Conservation (phyloP, 371 early-diverging fungal genomes). For the Mucor piriformis region DNA sequence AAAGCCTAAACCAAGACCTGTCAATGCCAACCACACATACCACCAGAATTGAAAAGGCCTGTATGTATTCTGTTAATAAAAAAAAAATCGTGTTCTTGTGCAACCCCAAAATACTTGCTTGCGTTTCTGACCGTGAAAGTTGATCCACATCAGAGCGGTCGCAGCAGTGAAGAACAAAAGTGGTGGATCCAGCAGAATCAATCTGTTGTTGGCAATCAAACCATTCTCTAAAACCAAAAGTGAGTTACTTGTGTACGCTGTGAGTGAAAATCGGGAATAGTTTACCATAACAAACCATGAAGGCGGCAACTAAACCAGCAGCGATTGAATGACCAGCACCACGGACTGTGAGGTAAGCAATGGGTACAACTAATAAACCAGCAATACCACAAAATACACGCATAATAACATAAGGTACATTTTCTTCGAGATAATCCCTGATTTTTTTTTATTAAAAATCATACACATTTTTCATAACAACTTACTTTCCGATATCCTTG, state of each 20-base stretch:
- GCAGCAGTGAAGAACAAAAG: conserved; percentile 83
- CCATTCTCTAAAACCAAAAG: conserved; percentile 93
- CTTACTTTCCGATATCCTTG: conserved; percentile 85
- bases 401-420: conserved; percentile 49
- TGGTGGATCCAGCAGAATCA: conserved; percentile 90
- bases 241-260: too few species aligned
- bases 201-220: conserved; percentile 84
- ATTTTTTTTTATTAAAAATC: neutral
- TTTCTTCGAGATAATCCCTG: conserved; percentile 47
- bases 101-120: conserved; percentile 15
- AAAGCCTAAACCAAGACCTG: conserved; percentile 70
- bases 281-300: conserved; percentile 56
- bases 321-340: conserved; percentile 49
- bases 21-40: conserved; percentile 71
- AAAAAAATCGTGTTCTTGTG: too few species aligned
- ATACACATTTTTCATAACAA: neutral
- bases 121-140: conserved; percentile 69
- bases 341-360: conserved; percentile 49
- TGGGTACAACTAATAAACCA: conserved; percentile 50
- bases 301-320: conserved; percentile 43
- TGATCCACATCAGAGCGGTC: conserved; percentile 77
- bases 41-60: conserved; percentile 73
- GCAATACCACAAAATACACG: conserved; percentile 44
- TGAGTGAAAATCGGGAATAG: too few species aligned
- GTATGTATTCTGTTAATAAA: too few species aligned